These are phyloP conservation scores for Biscogniauxia mediterranea DNA, from an alignment of 2,329 filamentous ascomycete species.

Conservation along the genomic window DNA sequence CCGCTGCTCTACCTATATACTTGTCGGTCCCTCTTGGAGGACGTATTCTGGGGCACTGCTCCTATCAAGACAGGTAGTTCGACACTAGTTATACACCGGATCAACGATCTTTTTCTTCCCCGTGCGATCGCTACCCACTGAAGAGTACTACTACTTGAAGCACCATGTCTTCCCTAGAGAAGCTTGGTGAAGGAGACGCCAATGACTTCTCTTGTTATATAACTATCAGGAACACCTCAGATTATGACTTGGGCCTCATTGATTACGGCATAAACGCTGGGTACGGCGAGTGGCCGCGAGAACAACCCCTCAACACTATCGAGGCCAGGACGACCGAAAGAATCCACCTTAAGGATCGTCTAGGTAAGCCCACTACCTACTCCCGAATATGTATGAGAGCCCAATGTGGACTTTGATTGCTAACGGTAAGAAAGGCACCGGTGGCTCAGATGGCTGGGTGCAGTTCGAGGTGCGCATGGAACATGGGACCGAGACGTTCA, in stretches of 20 bases:
- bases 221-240: constrained; percentile 1
- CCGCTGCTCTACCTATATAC: not conserved
- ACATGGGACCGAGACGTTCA: not conserved
- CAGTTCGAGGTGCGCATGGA: not conserved
- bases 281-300: not conserved
- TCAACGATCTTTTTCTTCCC: not conserved
- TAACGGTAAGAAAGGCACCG: not conserved
- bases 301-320: constrained; percentile 1
- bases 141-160: not conserved
- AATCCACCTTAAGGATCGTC: constrained; percentile 1
- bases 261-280: not conserved
- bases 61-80: not conserved
- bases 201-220: constrained; percentile 5
- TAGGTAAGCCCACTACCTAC: not conserved
- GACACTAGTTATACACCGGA: not conserved
- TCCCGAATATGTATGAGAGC: not conserved
- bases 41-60: not conserved
- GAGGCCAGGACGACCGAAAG: not conserved
- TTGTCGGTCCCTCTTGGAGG: not conserved
- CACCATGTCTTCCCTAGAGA: not conserved
- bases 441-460: constrained; percentile 2
- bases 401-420: not conserved
- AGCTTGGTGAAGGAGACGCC: not conserved
- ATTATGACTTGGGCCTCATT: not conserved
- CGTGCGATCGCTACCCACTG: not conserved